phyloP scores from a whole-genome alignment of 2,329 filamentous ascomycete species.

The Xylariaceae sp. region DNA sequence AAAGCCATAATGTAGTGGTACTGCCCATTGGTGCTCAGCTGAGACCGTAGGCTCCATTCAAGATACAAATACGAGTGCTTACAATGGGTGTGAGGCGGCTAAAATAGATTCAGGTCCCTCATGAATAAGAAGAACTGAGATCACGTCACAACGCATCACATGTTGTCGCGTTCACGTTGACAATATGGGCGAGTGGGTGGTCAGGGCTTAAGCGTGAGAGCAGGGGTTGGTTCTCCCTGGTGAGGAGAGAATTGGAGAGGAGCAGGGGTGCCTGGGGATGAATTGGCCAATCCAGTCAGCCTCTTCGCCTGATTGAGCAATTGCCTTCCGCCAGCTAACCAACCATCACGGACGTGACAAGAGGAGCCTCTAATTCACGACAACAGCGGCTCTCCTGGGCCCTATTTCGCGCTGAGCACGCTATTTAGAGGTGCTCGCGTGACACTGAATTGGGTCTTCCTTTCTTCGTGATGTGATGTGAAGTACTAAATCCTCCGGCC shows the following conservation, averaged over 20 bases:
- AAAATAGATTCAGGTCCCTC: slow-evolving; percentile 1
- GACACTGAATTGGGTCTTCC: slow-evolving; percentile 5
- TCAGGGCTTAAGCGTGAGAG: not conserved
- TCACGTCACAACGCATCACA: slow-evolving; percentile 10
- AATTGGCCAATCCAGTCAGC: slow-evolving; percentile 35
- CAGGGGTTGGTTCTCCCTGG: slow-evolving; percentile 16
- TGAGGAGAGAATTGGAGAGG: not conserved
- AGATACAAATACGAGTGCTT: slow-evolving; percentile 10
- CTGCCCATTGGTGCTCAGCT: not conserved
- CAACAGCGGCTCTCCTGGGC: slow-evolving; percentile 7
- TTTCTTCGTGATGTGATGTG: slow-evolving; percentile 1
- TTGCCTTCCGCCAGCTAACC: slow-evolving; percentile 4
- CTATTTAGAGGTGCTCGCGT: slow-evolving; percentile 6
- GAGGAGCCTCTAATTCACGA: slow-evolving; percentile 6
- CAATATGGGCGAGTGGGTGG: slow-evolving; percentile 4
- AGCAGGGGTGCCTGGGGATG: slow-evolving; percentile 19
- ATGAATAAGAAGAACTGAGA: not conserved
- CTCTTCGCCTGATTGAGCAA: slow-evolving; percentile 29
- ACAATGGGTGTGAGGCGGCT: slow-evolving; percentile 1
- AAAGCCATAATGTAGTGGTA: slow-evolving; percentile 2
- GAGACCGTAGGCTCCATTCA: not conserved
- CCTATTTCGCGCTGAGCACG: slow-evolving; percentile 10
- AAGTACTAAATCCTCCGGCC: slow-evolving; percentile 9
- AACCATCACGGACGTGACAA: slow-evolving; percentile 7
- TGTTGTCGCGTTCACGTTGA: not conserved